A percentile compares a stretch with the other conserved stretches of the same genome.
Conservation (phyloP, 805 yeast genomes). For the Candida fluviatilis region DNA sequence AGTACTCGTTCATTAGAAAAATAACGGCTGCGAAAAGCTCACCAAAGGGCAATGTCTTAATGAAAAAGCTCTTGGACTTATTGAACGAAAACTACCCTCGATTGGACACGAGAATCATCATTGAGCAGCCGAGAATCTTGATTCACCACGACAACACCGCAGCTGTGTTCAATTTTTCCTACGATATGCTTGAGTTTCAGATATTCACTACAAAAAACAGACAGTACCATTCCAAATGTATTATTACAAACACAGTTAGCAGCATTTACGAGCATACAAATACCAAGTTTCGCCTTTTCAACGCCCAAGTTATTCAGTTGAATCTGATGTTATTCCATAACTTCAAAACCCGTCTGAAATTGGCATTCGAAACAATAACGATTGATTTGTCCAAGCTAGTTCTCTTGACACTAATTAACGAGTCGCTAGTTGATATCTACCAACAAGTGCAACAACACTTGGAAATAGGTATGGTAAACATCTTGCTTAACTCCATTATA, state of each 20-base stretch:
- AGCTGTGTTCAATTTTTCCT: slow-evolving; percentile 2
- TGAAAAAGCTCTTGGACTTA: slow-evolving; percentile 14
- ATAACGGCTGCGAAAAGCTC: slow-evolving; percentile 6
- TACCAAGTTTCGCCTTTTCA: slow-evolving; percentile 19
- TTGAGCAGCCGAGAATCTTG: slow-evolving; percentile 29
- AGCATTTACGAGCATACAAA: slow-evolving; percentile 5
- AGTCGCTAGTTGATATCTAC: slow-evolving; percentile 23
- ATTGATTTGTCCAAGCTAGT: slow-evolving; percentile 27
- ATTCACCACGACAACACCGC: slow-evolving; percentile 2
- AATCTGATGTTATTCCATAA: slow-evolving; percentile 23
- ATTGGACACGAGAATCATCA: slow-evolving; percentile 22
- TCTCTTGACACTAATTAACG: slow-evolving; percentile 27
- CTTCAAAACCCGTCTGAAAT: slow-evolving; percentile 18
- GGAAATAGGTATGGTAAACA: slow-evolving; percentile 25
- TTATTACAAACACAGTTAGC: not conserved
- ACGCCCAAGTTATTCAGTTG: slow-evolving; percentile 15
- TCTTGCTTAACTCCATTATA: slow-evolving; percentile 15
- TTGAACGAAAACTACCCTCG: slow-evolving; percentile 30
- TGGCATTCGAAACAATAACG: slow-evolving; percentile 17
- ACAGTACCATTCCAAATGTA: slow-evolving; percentile 4
- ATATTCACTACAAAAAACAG: slow-evolving; percentile 3
- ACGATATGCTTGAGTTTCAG: slow-evolving; percentile 3
- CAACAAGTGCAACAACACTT: slow-evolving; percentile 20
- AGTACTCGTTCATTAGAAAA: slow-evolving; percentile 19
- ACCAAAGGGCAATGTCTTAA: slow-evolving; percentile 4